A percentile compares a stretch with the other conserved stretches of the same genome.
phyloP scores from a whole-genome alignment of 768 basidiomycete genomes.

The Hemileccinum impolitum region DNA sequence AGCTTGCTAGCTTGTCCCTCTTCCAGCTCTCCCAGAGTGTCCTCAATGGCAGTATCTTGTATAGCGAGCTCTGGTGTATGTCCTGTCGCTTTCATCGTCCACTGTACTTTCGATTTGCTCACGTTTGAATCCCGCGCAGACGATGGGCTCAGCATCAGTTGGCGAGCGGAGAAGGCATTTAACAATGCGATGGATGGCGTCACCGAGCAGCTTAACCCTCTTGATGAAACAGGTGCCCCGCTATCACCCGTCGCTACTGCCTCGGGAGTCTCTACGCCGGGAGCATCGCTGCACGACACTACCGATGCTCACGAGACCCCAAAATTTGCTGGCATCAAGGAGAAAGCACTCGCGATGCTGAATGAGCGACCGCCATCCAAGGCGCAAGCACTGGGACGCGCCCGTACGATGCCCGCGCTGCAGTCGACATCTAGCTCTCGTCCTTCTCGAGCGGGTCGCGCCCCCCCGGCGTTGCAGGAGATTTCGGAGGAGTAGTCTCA shows the following conservation, averaged over 20 bases:
- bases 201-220: no score
- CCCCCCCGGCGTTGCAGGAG: background rate
- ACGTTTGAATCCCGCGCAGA: conserved; percentile 6
- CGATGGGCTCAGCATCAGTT: background rate
- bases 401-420: conserved; percentile 17
- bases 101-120: background rate
- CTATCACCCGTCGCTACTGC: background rate
- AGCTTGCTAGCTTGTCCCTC: conserved; percentile 8
- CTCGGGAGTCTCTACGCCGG: background rate
- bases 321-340: background rate
- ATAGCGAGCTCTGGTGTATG: conserved; percentile 12
- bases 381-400: conserved; percentile 8
- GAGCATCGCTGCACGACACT: background rate
- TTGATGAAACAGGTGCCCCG: no score
- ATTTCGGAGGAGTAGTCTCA: background rate
- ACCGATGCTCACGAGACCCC: background rate
- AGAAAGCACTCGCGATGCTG: conserved; percentile 3
- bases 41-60: background rate
- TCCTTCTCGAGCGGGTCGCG: background rate
- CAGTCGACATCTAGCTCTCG: background rate
- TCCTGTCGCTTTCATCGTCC: background rate
- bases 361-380: background rate
- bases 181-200: background rate
- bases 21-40: conserved; percentile 3
- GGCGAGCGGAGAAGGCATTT: conserved; percentile 1